Evolutionary conservation across 2,329 filamentous ascomycete species (phyloP).

Genomic region (Camillea tinctor): DNA sequence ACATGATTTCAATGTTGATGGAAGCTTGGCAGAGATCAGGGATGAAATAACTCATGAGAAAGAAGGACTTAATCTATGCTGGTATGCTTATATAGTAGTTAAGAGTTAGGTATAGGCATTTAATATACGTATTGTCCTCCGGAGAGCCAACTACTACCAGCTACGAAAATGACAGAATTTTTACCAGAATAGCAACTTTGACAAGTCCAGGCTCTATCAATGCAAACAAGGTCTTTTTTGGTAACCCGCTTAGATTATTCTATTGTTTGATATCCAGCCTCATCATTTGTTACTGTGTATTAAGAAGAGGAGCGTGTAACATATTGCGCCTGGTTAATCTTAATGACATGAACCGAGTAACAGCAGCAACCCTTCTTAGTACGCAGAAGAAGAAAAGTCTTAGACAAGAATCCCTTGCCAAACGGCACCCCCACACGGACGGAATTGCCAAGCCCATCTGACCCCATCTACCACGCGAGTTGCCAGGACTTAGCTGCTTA

Average conservation of each 20-base stretch:
- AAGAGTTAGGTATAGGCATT: too few species aligned
- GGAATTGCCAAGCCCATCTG: conserved; percentile 18
- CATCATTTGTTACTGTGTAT: background rate
- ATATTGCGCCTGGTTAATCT: background rate
- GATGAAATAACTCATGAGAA: background rate
- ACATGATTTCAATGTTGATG: background rate
- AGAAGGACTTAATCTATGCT: too few species aligned
- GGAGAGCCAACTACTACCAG: too few species aligned
- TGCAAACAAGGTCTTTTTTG: background rate
- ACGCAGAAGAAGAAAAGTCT: background rate
- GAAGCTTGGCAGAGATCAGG: background rate
- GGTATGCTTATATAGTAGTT: too few species aligned
- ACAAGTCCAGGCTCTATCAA: background rate
- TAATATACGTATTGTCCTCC: background rate
- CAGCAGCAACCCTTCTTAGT: background rate
- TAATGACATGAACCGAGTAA: background rate
- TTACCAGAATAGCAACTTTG: background rate
- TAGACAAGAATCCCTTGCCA: background rate
- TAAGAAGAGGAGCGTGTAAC: background rate
- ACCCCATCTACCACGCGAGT: conserved; percentile 24
- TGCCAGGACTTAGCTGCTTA: conserved; percentile 17
- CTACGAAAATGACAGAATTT: too few species aligned
- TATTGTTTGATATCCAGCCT: background rate
- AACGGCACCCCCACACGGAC: conserved; percentile 17
- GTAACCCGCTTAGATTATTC: too few species aligned